A percentile compares a stretch with the other conserved stretches of the same genome.
These are phyloP conservation scores for Phaeoacremonium minimum DNA, from an alignment of 2,329 filamentous ascomycete genomes.

Conservation along the genomic window DNA sequence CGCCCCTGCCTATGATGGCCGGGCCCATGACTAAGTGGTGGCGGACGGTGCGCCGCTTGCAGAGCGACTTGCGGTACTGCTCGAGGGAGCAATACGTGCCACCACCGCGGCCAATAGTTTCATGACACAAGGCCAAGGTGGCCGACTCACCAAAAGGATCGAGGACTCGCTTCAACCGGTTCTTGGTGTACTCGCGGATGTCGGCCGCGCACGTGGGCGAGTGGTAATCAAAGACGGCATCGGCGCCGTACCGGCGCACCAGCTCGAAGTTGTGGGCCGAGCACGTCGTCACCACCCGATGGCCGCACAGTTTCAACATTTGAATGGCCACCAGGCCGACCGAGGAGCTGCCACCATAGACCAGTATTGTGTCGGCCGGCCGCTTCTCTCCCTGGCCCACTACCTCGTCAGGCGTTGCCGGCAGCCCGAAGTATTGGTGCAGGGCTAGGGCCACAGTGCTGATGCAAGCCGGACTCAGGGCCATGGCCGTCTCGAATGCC, in stretches of 20 bases:
- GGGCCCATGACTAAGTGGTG: not conserved
- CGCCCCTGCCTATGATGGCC: not conserved
- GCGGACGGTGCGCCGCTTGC: not conserved
- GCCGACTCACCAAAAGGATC: constrained; percentile 41
- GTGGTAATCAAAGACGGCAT: constrained; percentile 45
- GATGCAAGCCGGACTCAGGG: no score
- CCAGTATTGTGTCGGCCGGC: constrained; percentile 25
- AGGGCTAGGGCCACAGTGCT: no score
- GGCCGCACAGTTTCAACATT: constrained; percentile 2
- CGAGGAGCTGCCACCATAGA: constrained; percentile 5
- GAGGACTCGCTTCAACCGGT: constrained; percentile 36
- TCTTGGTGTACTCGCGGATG: constrained; percentile 39
- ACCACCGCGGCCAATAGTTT: constrained; percentile 23
- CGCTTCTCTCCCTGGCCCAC: not conserved
- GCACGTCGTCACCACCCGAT: constrained; percentile 6
- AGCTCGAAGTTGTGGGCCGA: constrained; percentile 44
- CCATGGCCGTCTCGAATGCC: no score
- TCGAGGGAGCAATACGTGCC: constrained; percentile 15
- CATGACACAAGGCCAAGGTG: constrained; percentile 30
- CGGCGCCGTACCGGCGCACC: constrained; percentile 39
- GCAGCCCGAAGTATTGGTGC: no score
- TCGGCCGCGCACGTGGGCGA: constrained; percentile 34
- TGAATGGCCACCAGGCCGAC: constrained; percentile 1
- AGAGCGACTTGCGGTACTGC: not conserved
- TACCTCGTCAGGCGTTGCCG: not conserved